These are phyloP conservation scores for Aureobasidium sp. DNA, from an alignment of 2,329 filamentous ascomycete genomes.

Conservation along the genomic window DNA sequence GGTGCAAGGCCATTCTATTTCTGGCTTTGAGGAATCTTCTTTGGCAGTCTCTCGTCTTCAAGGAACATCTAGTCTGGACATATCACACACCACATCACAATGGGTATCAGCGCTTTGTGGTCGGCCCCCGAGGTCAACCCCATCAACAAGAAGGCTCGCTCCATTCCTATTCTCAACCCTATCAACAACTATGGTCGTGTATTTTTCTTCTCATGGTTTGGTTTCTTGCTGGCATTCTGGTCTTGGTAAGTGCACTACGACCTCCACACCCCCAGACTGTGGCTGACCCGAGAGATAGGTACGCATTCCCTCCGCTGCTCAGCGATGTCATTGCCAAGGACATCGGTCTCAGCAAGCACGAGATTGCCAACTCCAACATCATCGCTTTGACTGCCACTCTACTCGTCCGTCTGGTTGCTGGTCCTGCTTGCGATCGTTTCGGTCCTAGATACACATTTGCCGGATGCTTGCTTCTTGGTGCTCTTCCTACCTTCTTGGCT, in stretches of 20 bases:
- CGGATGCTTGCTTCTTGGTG: conserved; percentile 66
- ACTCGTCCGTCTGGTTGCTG: conserved; percentile 68
- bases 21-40: background rate
- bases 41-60: background rate
- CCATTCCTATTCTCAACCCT: conserved; percentile 71
- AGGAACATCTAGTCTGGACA: background rate
- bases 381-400: conserved; percentile 69
- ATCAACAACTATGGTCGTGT: conserved; percentile 75
- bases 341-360: conserved; percentile 59
- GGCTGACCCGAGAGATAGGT: conserved; percentile 44
- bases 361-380: conserved; percentile 88
- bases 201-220: conserved; percentile 84
- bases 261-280: background rate
- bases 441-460: conserved; percentile 77
- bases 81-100: conserved; percentile 4
- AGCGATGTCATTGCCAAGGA: conserved; percentile 73
- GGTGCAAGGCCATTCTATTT: background rate
- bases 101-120: conserved; percentile 30
- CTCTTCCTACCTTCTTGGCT: conserved; percentile 75
- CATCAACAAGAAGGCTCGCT: conserved; percentile 73
- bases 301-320: conserved; percentile 81
- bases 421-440: conserved; percentile 77
- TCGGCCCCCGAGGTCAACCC: conserved; percentile 69
- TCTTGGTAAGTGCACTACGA: conserved; percentile 51
- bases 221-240: conserved; percentile 82